Percentiles rank a stretch among this genome's conserved stretches.
Evolutionary conservation across 2,329 filamentous ascomycete genomes (phyloP).

Genomic region (Chrysosphaeria jannelii): DNA sequence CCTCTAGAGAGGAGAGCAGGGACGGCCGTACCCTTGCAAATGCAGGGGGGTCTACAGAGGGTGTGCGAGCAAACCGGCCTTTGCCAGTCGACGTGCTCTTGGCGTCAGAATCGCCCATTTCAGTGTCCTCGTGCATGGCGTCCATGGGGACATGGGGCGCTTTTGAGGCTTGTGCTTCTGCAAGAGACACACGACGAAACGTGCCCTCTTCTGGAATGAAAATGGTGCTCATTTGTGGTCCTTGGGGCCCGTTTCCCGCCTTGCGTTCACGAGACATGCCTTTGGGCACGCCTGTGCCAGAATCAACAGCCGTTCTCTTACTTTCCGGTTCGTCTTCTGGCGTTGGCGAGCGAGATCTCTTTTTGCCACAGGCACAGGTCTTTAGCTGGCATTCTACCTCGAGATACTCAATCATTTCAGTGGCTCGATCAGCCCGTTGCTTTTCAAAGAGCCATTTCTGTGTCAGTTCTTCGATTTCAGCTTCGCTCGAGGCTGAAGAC

Average conservation of each 20-base stretch:
- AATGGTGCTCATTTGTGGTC: constrained; percentile 21
- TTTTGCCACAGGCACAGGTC: constrained; percentile 28
- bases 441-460: constrained; percentile 23
- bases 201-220: constrained; percentile 32
- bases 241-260: too few relatives aligned
- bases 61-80: constrained; percentile 26
- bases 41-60: constrained; percentile 30
- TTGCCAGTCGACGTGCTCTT: neutral
- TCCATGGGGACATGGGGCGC: constrained; percentile 5
- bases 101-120: neutral
- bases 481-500: constrained; percentile 23
- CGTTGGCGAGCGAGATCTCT: constrained; percentile 3
- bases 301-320: constrained; percentile 3
- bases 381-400: constrained; percentile 42
- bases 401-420: constrained; percentile 47
- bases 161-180: constrained; percentile 6
- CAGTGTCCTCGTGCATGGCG: constrained; percentile 4
- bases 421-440: constrained; percentile 33
- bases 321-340: too few relatives aligned
- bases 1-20: constrained; percentile 28
- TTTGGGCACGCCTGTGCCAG: too few relatives aligned
- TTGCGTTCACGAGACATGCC: too few relatives aligned
- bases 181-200: constrained; percentile 26
- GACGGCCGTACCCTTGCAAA: constrained; percentile 25
- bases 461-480: constrained; percentile 26